Base-by-base conservation (phyloP, 805 yeast genomes). In the Wickerhamiella vanderwaltii region DNA sequence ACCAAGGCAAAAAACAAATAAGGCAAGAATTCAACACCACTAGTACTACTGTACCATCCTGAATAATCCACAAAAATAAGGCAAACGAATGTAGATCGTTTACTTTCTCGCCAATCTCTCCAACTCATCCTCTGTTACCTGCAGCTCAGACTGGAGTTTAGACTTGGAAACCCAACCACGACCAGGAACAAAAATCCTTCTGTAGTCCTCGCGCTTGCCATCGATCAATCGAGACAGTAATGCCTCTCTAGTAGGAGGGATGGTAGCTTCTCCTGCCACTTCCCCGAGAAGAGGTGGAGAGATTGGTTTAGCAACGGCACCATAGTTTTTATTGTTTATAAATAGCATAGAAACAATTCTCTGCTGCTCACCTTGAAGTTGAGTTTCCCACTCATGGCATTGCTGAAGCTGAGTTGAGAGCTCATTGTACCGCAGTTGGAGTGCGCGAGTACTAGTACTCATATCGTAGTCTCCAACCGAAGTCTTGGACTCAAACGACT, bases 161-260 rank as follows among this genome's bases (percentile, higher is more conserved):
- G 30, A 11, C 32, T 29, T 25, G 15, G 45, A 36, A n/a, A 37
- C 39, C 45, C 45, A 43, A 2, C 45, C 45, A 12, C 45, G 33
- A 12, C 42, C 42, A 7, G 45, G 45, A 6, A 43, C 32, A 30
- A 43, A 43, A 3, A 43, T 31, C 4, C 45, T 37, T 6, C 45
- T 25, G n/a, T 43, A 37, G 17, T 43, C 26, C 17, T 37, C 38
- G 3, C 30, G 34, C 16, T 33, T 20, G 18, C 42, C 45, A 4
- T 43, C 45, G 16, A 37, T 16, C 6, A 43, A 36, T 2, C 45
- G 32, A 13, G 33, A 7, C 11, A 43, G 5, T 9, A 43, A 25
- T 26, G 15, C 17, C 28, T 43, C 39, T 7, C 42, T 29, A 6
- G 42, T 22, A 6, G 41, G 41, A 5, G 41, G 41, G 5, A n/a